Evolutionary conservation across 2,329 filamentous ascomycete species (phyloP).

Genomic region (Podosphaera fusca): DNA sequence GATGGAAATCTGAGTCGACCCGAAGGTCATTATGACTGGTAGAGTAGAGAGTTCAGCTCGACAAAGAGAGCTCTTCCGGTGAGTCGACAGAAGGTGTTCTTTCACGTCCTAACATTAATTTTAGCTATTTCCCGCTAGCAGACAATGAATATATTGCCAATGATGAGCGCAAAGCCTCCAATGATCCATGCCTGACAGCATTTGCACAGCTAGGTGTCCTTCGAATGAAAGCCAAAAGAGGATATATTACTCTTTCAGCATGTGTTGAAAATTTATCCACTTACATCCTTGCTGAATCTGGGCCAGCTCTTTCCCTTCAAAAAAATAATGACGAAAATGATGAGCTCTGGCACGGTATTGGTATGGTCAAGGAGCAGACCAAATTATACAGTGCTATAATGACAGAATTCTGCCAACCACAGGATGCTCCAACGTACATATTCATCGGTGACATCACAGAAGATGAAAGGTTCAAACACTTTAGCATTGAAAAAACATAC

Average conservation of each 20-base stretch:
- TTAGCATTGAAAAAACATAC: constrained; percentile 5
- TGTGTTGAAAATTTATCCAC: constrained; percentile 3
- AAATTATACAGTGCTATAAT: constrained; percentile 6
- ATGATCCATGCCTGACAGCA: constrained; percentile 21
- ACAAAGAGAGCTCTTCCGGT: constrained; percentile 12
- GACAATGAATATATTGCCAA: constrained; percentile 1
- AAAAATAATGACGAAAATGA: constrained; percentile 12
- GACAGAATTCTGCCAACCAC: constrained; percentile 6
- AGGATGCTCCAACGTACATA: constrained; percentile 6
- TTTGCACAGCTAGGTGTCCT: constrained; percentile 27
- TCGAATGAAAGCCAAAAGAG: constrained; percentile 23
- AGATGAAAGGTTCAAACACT: constrained; percentile 18
- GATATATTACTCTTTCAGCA: constrained; percentile 20
- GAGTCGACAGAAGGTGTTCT: background rate
- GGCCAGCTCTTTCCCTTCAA: constrained; percentile 10
- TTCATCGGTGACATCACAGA: constrained; percentile 19
- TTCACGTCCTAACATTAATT: background rate
- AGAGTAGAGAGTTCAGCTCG: constrained; percentile 1
- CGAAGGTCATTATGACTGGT: background rate
- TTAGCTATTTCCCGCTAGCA: constrained; percentile 9
- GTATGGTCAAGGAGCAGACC: constrained; percentile 4
- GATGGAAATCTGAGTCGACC: background rate
- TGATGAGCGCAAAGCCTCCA: constrained; percentile 4
- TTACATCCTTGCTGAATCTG: constrained; percentile 13
- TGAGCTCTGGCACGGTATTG: constrained; percentile 13